Conservation (phyloP, 176 grass and related monocot genomes). For the Melocanna baccifera region DNA sequence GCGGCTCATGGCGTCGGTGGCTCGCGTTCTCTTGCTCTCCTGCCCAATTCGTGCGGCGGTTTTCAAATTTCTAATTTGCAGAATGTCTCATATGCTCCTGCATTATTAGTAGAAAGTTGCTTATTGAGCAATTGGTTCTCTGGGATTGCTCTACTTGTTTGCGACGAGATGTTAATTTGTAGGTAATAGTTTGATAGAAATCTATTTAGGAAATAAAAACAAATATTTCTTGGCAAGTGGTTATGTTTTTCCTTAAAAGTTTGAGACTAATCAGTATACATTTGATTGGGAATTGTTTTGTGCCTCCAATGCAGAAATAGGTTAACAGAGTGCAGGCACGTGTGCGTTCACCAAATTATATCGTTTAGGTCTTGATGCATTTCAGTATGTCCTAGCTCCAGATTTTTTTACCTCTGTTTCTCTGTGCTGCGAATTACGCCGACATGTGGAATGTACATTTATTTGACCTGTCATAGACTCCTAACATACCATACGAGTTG, state of each 20-base stretch:
- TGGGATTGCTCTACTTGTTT: background rate
- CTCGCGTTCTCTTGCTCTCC: background rate
- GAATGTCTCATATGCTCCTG: background rate
- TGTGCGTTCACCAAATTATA: background rate
- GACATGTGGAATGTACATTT: background rate
- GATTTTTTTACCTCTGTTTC: background rate
- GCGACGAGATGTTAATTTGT: background rate
- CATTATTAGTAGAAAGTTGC: background rate
- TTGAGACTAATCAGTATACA: background rate
- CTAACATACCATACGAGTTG: background rate
- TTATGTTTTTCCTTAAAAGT: background rate
- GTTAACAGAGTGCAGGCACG: background rate
- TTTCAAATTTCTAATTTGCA: constrained; percentile 2
- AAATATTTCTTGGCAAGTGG: background rate
- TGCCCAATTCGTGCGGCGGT: background rate
- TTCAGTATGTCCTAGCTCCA: background rate
- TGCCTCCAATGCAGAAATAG: background rate
- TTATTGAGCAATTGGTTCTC: background rate
- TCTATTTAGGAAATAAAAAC: background rate
- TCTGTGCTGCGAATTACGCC: background rate
- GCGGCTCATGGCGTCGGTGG: background rate
- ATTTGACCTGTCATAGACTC: background rate
- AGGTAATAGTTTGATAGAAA: background rate
- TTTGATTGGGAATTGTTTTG: background rate
- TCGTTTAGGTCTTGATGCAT: background rate